Conservation (phyloP, 2,329 filamentous ascomycete genomes). For the Talaromyces sp. region DNA sequence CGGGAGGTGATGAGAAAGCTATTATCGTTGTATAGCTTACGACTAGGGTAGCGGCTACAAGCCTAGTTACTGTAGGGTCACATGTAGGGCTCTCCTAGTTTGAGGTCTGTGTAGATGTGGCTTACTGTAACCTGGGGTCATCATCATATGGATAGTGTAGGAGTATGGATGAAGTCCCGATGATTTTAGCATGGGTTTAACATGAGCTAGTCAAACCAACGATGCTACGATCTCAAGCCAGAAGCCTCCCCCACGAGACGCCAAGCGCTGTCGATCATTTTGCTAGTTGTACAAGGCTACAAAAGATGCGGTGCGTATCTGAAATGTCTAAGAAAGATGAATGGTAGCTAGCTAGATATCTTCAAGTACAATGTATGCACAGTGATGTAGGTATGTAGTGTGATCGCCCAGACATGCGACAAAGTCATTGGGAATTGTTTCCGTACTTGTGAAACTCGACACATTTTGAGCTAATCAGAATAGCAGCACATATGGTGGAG, state of each 20-base stretch:
- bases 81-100: slow-evolving; percentile 5
- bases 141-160: not conserved
- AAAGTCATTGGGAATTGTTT: not conserved
- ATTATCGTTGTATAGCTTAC: not conserved
- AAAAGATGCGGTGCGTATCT: not conserved
- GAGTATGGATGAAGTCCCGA: not conserved
- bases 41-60: not conserved
- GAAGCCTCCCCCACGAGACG: not conserved
- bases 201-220: not conserved
- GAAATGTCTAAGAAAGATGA: not conserved
- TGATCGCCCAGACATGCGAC: slow-evolving; percentile 5
- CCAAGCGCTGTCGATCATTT: slow-evolving; percentile 15
- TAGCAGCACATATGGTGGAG: not conserved
- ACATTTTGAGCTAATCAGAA: not conserved
- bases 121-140: slow-evolving; percentile 14
- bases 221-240: slow-evolving; percentile 11
- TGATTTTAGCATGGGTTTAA: not conserved
- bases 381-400: not conserved
- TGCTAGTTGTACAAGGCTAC: not conserved
- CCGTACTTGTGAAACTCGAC: not conserved
- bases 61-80: slow-evolving; percentile 6
- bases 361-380: not conserved
- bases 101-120: not conserved
- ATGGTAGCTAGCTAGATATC: not conserved
- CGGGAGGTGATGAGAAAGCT: not conserved